Evolutionary conservation across 257 asterid genomes (phyloP), one percentile per base, ranked within the genome.

Genomic region (Fraxinus anomala): DNA sequence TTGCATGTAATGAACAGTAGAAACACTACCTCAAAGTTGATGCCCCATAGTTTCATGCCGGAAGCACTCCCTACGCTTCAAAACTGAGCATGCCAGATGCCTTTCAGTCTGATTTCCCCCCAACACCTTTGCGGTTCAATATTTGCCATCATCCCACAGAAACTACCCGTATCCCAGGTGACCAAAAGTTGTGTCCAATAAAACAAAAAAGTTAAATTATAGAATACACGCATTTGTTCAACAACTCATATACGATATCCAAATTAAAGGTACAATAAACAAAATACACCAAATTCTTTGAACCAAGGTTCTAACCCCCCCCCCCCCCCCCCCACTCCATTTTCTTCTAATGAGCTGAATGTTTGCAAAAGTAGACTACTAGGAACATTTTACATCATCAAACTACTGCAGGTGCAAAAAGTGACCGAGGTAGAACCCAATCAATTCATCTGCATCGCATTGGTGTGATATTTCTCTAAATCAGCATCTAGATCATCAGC

Each of bases 401-500:
- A 51, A 73, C 10, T 72, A 16, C 54, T 40, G 28, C 39, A 82
- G 40, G 40, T 34, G 56, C 30, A 76, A n/a, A 70, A 74, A 12
- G 36, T 69, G 69, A 70, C 54, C 5, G 28, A 0, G 37, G 42
- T 51, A 78, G 59, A 73, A 54, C 17, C 17, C 31, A 66, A 80
- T 83, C 73, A 89, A 76, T 72, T 86, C 49, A 82, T 81, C 77
- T 89, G 80, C 89, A 87, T 91, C 37, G 97, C 86, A 78, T 77
- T 84, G 39, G 88, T 82, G 71, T 85, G 94, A 81, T 91, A 91
- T 76, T 82, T 89, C 68, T 89, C 94, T 82, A 91, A 77, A 63
- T 91, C 94, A 80, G 94, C 91, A 85, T 89, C 96, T 70, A 91
- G 86, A 81, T 85, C 94, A 63, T 91, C 92, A 10, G 92, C 91